Evolutionary conservation across 2,329 filamentous ascomycete genomes (phyloP), one percentile per base, ranked within the genome.

Genomic region (Ceratocystis cubensis): DNA sequence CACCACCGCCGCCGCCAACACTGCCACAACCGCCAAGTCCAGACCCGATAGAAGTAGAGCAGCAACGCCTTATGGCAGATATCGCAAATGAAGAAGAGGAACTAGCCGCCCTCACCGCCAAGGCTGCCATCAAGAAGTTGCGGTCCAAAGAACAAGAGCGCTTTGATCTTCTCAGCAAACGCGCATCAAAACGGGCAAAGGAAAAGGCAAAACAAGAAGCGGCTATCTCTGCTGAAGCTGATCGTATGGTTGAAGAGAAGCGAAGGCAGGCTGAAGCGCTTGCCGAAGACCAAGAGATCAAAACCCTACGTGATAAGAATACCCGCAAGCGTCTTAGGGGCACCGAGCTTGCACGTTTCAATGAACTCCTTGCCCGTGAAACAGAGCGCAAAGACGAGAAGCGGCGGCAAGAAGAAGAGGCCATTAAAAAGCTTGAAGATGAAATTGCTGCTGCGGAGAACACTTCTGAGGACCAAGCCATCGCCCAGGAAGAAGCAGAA

Each of bases 201-300:
- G 66, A 68, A 59, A 68, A 66, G 61, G 66, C 66, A 30, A 68
- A 66, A 30, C 64, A 68, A 61, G 66, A 68, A 46, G 64, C 63
- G 4, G 66, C 66, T 25, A 68, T 68, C 45, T 22, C 64, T 63
- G 64, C 61, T 30, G 66, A 68, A 57, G 64, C 64, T 7, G 64
- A 68, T 15, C 37, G 46, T 17, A 20, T 46, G 5, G 33, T 64
- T 5, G 66, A 65, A 20, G 66, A 68, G 30, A 68, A 66, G 59
- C 66, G 44, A 5, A 57, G 63, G 30, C 50, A 44, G 15, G 65
- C 50, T 30, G n/a, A 46, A 41, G 61, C 22, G 6, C 10, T 46
- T 3, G 63, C 59, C 45, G 66, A 68, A 25, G 44, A 30, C n/a
- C 28, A 62, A 37, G 56, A 66, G 41, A 15, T 67, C n/a, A 67